Percentiles rank a stretch among this genome's conserved stretches.
These are phyloP conservation scores for Glycine latifolia DNA, from an alignment of 306 rosid genomes.

Conservation along the genomic window DNA sequence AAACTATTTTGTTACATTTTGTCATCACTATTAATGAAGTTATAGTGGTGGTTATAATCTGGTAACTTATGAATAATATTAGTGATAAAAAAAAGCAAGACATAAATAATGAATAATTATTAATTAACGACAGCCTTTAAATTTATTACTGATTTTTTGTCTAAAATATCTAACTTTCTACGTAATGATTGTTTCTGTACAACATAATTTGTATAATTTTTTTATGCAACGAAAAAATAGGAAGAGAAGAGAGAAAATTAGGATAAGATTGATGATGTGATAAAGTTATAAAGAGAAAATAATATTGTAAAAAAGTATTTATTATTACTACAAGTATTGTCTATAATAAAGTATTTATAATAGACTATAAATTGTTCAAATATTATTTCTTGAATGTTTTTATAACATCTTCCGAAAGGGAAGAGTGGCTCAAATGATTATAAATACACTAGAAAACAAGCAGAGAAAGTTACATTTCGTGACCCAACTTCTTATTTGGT, in stretches of 20 bases:
- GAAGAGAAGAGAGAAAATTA: background rate
- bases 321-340: background rate
- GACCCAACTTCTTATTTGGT: constrained; percentile 45
- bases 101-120: background rate
- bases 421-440: background rate
- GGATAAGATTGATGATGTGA: background rate
- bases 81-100: background rate
- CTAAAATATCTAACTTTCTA: background rate
- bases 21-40: background rate
- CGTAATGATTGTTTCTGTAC: background rate
- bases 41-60: background rate
- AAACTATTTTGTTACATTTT: background rate
- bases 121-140: background rate
- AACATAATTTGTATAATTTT: background rate
- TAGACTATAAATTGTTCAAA: background rate
- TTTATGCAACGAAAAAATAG: background rate
- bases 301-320: background rate
- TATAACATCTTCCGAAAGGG: constrained; percentile 23
- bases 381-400: background rate
- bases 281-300: background rate
- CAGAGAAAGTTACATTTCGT: constrained; percentile 5
- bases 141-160: background rate
- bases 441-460: background rate
- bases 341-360: background rate
- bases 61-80: background rate